Conservation (phyloP, 1,284 basidiomycete species). For the Apiotrichum gamsii region DNA sequence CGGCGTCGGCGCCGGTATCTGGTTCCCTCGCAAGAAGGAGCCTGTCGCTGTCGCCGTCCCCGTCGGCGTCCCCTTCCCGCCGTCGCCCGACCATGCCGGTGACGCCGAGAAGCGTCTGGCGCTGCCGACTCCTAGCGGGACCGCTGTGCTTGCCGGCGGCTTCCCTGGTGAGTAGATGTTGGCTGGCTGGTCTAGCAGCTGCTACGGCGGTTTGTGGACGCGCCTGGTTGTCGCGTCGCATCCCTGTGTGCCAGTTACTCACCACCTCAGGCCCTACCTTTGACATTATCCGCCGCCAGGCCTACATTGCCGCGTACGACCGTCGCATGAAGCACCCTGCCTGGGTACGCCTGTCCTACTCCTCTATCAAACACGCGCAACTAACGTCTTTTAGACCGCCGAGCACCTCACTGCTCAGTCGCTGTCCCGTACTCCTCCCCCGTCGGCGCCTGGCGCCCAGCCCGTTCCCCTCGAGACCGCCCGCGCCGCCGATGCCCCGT, state of each 20-base stretch:
- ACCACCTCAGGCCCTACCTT: slow-evolving; percentile 64
- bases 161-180: slow-evolving; percentile 44
- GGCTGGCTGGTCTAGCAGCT: no score
- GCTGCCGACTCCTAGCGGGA: slow-evolving; percentile 30
- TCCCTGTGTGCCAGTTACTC: no score
- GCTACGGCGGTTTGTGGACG: no score
- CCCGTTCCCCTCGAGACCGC: slow-evolving; percentile 36
- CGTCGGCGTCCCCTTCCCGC: slow-evolving; percentile 10
- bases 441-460: slow-evolving; percentile 15
- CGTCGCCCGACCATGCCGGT: slow-evolving; percentile 24
- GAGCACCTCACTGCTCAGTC: slow-evolving; percentile 80
- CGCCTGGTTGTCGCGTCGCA: no score
- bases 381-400: slow-evolving; percentile 65
- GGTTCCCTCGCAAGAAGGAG: slow-evolving; percentile 22
- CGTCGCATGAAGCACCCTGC: slow-evolving; percentile 81
- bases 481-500: slow-evolving; percentile 35
- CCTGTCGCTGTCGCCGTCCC: background rate
- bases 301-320: slow-evolving; percentile 87
- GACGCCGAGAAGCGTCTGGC: slow-evolving; percentile 14
- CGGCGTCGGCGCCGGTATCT: slow-evolving; percentile 32
- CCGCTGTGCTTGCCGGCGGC: slow-evolving; percentile 32
- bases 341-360: slow-evolving; percentile 60
- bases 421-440: slow-evolving; percentile 53
- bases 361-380: no score
- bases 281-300: slow-evolving; percentile 70